Evolutionary conservation across 2,329 filamentous ascomycete genomes (phyloP), one percentile per base, ranked within the genome.

Genomic region (Coniochaeta ligniaria): DNA sequence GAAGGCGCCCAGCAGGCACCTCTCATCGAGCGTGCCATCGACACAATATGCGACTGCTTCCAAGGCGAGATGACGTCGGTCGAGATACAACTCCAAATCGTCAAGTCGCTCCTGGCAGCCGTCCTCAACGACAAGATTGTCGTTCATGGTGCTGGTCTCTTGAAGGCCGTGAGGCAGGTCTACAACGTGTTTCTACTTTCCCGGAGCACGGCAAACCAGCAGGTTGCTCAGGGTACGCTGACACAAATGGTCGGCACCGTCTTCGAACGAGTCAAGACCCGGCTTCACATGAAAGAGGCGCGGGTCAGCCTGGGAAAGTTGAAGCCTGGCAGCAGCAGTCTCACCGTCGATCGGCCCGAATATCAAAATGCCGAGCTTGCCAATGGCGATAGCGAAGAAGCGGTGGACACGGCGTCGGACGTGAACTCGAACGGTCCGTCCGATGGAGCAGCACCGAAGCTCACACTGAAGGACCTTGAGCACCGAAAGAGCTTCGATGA

Each of bases 231-330:
- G 73, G 95, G 95, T 2, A 97, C 95, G 4, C 79, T 99, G 70
- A 96, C 94, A 3, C 95, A 99, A 76, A 99, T 99, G 95, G 92
- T 98, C 43, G 93, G 94, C 65, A 98, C 94, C 1, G 95, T 99
- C 3, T 99, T 99, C 69, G 95, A 99, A 74, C 82, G 95, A 63
- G 94, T 99, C 65, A 96, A 95, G 77, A 84, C 85, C 1, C 84
- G 95, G 59, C 78, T 99, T 63, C 88, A 93, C 61, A 86, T 92
- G 79, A 97, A 96, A 74, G 93, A 97, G 71, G 82, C 90, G 38
- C 85, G 92, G 22, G 68, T 89, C 60, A 85, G 83, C 66, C 72
- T 85, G 11, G 72, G 75, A 22, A 82, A 78, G 64, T 73, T 83
- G 31, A 83, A 80, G 66, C 75, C 78, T 59, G 79, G 78, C 70